phyloP scores from a whole-genome alignment of 495 filamentous ascomycete species.

The Evernia prunastri region DNA sequence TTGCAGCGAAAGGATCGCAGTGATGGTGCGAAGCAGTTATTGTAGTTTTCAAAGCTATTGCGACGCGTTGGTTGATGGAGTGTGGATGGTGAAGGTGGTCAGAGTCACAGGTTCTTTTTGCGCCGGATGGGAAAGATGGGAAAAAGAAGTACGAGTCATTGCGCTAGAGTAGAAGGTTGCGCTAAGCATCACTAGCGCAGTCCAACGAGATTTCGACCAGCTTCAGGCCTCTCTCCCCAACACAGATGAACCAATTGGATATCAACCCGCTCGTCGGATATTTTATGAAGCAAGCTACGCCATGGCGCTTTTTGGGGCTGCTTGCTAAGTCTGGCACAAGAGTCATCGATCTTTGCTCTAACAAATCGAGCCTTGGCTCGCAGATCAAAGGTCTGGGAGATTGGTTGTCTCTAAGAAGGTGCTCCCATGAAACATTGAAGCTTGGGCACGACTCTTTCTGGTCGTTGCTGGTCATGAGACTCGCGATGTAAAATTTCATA shows the following conservation, averaged over 20 bases:
- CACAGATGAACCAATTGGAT: not conserved
- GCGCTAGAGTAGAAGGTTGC: constrained; percentile 2
- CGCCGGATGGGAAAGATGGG: not conserved
- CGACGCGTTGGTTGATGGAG: constrained; percentile 12
- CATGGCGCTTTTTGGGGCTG: not conserved
- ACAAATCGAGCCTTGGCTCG: not conserved
- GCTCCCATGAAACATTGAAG: not conserved
- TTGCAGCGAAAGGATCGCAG: constrained; percentile 6
- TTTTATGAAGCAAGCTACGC: constrained; percentile 2
- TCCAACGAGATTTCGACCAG: not conserved
- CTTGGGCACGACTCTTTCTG: not conserved
- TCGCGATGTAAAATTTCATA: not conserved
- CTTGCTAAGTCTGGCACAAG: not conserved
- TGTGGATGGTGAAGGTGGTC: constrained; percentile 10
- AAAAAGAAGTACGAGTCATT: not conserved
- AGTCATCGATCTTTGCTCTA: constrained; percentile 2
- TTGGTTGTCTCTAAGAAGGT: not conserved
- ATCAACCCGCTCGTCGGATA: not conserved
- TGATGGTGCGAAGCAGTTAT: constrained; percentile 4
- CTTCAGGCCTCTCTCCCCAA: not conserved
- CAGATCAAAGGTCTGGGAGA: not conserved
- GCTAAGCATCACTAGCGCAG: constrained; percentile 6
- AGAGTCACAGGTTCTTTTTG: constrained; percentile 5
- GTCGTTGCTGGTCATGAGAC: not conserved
- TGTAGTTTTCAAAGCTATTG: not conserved